Evolutionary conservation across 441 rosid genomes (phyloP), one percentile per base, ranked within the genome.

Genomic region (Arabidopsis lyrata): DNA sequence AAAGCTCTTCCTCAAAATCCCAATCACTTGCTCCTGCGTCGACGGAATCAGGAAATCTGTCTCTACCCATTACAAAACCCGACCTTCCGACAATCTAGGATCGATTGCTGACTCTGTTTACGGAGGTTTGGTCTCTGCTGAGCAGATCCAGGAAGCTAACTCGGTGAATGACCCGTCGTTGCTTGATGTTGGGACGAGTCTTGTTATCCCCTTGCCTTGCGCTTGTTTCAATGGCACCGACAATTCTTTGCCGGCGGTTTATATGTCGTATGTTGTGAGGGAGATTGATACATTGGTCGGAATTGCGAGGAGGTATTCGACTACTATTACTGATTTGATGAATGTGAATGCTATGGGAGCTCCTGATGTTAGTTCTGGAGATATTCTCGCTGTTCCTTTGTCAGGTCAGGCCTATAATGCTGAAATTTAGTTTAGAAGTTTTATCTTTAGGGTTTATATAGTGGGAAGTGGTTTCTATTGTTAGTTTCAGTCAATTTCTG

Each of bases 301-400:
- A 27, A 86, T 95, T 38, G 99, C 97, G 0, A 83, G 86, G 11
- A 85, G 86, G 67, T 91, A 90, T 53, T 67, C 85, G 4, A 91
- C 99, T 13, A 92, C 99, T 1, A 72, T 94, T 50, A 89, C 94
- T 6, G 97, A 94, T 80, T 91, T 94, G 89, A 94, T 90, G 96
- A 89, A 91, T 86, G 99, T 90, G 50, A 92, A 94, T 80, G 96
- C 95, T 6, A 90, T 94, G 97, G 98, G 95, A 70, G 87, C 85
- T 76, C 70, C 88, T 31, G 82, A 89, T n/a, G 83, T 91, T 68
- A 85, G 79, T 55, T 80, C 81, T 2, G 95, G 93, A 13, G 97
- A 93, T 57, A 93, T 93, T 44, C 83, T 93, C 54, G 86, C 96
- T 8, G 95, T 90, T 45, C 96, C 97, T 16, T 78, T 93, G 73